Percentiles rank a stretch among this genome's conserved stretches.
phyloP scores from a whole-genome alignment of 176 grass and related monocot species.

The Oryza punctata region DNA sequence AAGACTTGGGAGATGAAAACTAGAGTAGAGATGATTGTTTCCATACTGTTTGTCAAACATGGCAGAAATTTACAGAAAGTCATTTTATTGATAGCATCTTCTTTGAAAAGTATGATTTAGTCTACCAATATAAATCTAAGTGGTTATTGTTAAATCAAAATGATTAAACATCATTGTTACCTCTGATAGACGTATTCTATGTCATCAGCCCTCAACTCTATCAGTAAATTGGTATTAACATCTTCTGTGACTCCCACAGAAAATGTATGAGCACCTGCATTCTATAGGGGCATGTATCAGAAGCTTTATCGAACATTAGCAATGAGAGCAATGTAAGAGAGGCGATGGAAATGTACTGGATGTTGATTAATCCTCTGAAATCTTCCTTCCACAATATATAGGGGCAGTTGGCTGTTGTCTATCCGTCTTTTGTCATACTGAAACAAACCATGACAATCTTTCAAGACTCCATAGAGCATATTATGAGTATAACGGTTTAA shows the following conservation, averaged over 20 bases:
- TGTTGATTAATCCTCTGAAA: constrained; percentile 93
- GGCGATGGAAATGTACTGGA: constrained; percentile 53
- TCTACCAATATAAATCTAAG: neutral
- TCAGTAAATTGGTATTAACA: constrained; percentile 67
- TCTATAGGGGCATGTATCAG: constrained; percentile 48
- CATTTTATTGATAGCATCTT: neutral
- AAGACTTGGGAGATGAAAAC: neutral
- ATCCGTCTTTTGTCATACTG: constrained; percentile 65
- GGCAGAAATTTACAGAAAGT: neutral
- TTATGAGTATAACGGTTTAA: neutral
- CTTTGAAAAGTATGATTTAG: neutral
- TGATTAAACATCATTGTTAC: constrained; percentile 39
- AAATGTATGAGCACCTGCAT: constrained; percentile 69
- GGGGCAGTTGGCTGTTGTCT: constrained; percentile 53
- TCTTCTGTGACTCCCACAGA: constrained; percentile 78
- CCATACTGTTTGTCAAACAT: constrained; percentile 5
- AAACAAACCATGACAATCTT: constrained; percentile 34
- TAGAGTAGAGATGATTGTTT: constrained; percentile 1
- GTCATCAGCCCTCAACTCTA: constrained; percentile 92
- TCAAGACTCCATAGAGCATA: neutral
- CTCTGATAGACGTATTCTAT: constrained; percentile 88
- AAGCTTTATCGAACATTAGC: constrained; percentile 12
- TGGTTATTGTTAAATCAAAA: constrained; percentile 5
- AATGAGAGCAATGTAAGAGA: constrained; percentile 14
- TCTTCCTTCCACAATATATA: constrained; percentile 58